phyloP scores from a whole-genome alignment of 257 asterid genomes.

The Cinchona pubescens region DNA sequence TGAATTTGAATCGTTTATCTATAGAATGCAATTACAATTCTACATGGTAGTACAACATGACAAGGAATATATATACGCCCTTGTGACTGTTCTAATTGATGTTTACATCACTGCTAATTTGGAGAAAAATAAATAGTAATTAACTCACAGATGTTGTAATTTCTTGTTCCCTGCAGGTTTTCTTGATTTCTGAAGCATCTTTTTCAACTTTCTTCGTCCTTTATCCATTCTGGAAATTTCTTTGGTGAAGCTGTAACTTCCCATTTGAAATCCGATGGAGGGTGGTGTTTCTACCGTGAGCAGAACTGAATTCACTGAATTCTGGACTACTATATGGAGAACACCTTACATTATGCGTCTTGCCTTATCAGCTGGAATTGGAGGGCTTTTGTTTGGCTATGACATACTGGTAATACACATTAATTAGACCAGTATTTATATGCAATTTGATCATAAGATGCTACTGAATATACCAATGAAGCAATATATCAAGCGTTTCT shows the following conservation, averaged over 20 bases:
- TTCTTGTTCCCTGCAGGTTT: not conserved
- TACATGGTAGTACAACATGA: not conserved
- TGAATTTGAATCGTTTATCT: not conserved
- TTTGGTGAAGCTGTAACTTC: slow-evolving; percentile 2
- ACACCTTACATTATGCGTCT: slow-evolving; percentile 74
- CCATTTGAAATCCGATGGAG: slow-evolving; percentile 36
- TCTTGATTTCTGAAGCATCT: not conserved
- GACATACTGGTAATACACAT: slow-evolving; percentile 81
- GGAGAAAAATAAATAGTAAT: not conserved
- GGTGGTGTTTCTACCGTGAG: slow-evolving; percentile 54
- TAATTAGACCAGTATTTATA: not conserved
- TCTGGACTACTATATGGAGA: slow-evolving; percentile 59
- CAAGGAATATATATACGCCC: not conserved
- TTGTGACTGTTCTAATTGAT: not conserved
- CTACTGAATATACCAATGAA: not conserved
- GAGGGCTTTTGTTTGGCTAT: slow-evolving; percentile 76
- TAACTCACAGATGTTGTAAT: not conserved
- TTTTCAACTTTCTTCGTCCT: not conserved
- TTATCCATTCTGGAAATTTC: slow-evolving; percentile 8
- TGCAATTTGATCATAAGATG: not conserved
- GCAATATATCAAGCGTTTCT: not conserved
- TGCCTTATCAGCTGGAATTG: slow-evolving; percentile 80
- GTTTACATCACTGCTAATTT: not conserved
- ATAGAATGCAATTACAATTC: not conserved
- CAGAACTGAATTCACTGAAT: slow-evolving; percentile 63